A percentile compares a stretch with the other conserved stretches of the same genome.
Conservation (phyloP, 2,329 filamentous ascomycete genomes). For the Phialophora chinensis region DNA sequence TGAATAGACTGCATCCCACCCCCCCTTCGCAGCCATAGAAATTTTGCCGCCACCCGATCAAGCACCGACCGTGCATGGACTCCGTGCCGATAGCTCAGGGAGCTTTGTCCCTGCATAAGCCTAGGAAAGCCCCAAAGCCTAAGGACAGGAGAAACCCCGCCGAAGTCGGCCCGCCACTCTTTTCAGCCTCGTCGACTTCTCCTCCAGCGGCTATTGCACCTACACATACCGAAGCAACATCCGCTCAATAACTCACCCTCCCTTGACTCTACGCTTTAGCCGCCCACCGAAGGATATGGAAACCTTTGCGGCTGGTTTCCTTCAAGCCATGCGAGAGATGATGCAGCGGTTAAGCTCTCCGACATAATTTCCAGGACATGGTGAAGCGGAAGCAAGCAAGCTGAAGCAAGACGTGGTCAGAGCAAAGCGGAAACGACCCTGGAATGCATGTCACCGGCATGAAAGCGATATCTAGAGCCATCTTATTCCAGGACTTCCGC, state of each 20-base stretch:
- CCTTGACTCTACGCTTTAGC: neutral
- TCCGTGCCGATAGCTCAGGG: neutral
- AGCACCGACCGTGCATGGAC: neutral
- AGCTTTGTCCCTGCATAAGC: conserved; percentile 23
- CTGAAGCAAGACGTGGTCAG: neutral
- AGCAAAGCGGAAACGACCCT: neutral
- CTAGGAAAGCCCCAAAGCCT: neutral
- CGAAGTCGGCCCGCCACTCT: conserved; percentile 19
- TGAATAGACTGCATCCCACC: neutral
- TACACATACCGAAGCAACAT: neutral
- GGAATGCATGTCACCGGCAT: neutral
- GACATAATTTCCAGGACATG: neutral
- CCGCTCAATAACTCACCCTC: conserved; percentile 1
- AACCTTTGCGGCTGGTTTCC: neutral
- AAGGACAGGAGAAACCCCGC: neutral
- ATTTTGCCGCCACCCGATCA: conserved; percentile 17
- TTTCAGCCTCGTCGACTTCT: conserved; percentile 10
- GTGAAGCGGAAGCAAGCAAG: neutral
- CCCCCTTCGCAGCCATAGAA: conserved; percentile 8
- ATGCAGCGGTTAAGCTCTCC: neutral
- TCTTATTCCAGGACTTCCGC: neutral
- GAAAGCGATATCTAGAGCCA: neutral
- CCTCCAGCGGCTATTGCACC: conserved; percentile 21
- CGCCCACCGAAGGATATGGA: too few relatives aligned
- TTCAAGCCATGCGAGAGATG: neutral